Evolutionary conservation across 2,329 filamentous ascomycete genomes (phyloP).

Genomic region (Grosmannia penicillata): DNA sequence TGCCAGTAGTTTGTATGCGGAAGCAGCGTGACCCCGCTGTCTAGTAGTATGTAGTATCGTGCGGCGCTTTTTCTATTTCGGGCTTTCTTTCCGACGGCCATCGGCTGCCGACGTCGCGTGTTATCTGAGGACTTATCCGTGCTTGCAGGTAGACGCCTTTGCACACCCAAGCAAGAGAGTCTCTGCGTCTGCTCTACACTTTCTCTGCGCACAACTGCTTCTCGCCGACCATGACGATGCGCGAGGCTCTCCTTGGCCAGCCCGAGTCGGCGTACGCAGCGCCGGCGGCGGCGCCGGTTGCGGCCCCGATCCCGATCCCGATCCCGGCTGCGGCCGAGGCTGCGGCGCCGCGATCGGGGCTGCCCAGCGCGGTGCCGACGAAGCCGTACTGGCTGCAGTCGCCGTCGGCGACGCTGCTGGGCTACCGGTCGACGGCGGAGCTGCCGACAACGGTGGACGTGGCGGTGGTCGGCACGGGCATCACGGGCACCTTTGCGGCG

Average conservation of each 20-base stretch:
- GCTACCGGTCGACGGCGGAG: conserved; percentile 50
- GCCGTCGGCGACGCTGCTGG: conserved; percentile 47
- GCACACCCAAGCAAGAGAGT: too few species aligned
- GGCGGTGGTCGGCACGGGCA: conserved; percentile 60
- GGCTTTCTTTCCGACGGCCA: too few species aligned
- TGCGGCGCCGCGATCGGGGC: conserved; percentile 20
- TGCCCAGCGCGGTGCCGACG: conserved; percentile 47
- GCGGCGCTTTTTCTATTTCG: too few species aligned
- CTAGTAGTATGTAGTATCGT: too few species aligned
- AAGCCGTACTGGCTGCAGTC: conserved; percentile 61
- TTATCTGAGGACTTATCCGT: too few species aligned
- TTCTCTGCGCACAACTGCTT: neutral
- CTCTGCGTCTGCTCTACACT: neutral
- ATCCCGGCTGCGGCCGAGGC: neutral
- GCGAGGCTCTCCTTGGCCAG: conserved; percentile 17
- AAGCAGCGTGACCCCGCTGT: too few species aligned
- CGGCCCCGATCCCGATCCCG: too few species aligned
- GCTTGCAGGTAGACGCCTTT: too few species aligned
- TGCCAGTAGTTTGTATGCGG: too few species aligned
- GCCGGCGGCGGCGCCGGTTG: neutral
- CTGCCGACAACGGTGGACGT: conserved; percentile 51
- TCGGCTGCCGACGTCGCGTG: too few species aligned
- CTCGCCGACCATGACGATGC: conserved; percentile 9
- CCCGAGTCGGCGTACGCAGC: neutral
- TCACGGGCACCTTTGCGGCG: conserved; percentile 60